Percentiles rank a stretch among this genome's conserved stretches.
phyloP scores from a whole-genome alignment of 495 filamentous ascomycete species.

The Achaetomiella virescens region DNA sequence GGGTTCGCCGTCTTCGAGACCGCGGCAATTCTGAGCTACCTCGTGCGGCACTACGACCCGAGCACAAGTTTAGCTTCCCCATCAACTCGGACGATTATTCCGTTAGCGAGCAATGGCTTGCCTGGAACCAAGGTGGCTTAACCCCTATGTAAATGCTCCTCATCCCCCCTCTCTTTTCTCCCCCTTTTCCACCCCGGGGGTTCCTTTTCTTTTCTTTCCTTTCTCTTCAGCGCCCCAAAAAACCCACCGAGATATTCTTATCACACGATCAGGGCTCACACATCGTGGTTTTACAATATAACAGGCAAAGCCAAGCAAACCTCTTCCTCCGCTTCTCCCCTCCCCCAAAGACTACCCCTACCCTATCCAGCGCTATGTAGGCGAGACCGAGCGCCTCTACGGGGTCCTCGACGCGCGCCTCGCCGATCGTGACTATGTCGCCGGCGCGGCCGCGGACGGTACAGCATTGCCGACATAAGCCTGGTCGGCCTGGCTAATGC shows the following conservation, averaged over 20 bases:
- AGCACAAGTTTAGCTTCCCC: slow-evolving; percentile 72
- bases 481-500: slow-evolving; percentile 55
- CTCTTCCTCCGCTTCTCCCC: slow-evolving; percentile 74
- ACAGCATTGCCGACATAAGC: slow-evolving; percentile 74
- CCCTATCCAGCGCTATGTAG: slow-evolving; percentile 67
- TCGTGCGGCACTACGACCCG: slow-evolving; percentile 69
- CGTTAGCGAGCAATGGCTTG: slow-evolving; percentile 62
- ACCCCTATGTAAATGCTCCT: slow-evolving; percentile 61
- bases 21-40: slow-evolving; percentile 69
- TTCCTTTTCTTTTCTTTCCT: too few species aligned
- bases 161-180: too few species aligned
- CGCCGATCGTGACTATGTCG: slow-evolving; percentile 51
- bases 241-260: too few species aligned
- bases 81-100: slow-evolving; percentile 61
- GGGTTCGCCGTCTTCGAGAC: slow-evolving; percentile 70
- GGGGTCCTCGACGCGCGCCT: slow-evolving; percentile 68
- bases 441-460: slow-evolving; percentile 55
- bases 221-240: not conserved
- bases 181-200: too few species aligned
- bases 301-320: slow-evolving; percentile 72
- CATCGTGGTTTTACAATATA: too few species aligned
- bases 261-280: too few species aligned
- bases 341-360: slow-evolving; percentile 74
- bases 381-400: slow-evolving; percentile 74
- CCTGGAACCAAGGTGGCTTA: slow-evolving; percentile 54